These are phyloP conservation scores for Aechmea fasciata DNA, from an alignment of 176 grass and related monocot species.

Conservation along the genomic window DNA sequence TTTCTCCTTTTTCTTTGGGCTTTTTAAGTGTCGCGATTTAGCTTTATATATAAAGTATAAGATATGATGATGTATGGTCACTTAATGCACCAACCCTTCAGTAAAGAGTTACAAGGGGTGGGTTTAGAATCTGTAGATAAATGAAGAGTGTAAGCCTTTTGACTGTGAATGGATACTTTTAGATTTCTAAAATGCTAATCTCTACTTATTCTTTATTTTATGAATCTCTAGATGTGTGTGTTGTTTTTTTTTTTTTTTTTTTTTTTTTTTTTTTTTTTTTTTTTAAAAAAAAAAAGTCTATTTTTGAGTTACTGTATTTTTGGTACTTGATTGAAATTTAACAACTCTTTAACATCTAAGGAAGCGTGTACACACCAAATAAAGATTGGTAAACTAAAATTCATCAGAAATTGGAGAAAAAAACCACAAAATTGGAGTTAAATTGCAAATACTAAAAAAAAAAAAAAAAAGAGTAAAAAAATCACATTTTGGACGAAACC, in stretches of 20 bases:
- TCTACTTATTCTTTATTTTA: not conserved
- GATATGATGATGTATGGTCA: not conserved
- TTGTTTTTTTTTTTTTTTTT: not conserved
- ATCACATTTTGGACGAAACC: not conserved
- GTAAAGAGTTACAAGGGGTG: not conserved
- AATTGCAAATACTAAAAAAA: not conserved
- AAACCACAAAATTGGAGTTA: not conserved
- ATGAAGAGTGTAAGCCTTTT: not conserved
- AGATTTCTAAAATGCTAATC: not conserved
- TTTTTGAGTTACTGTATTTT: not conserved
- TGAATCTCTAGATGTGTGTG: not conserved
- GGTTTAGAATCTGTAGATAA: constrained; percentile 6
- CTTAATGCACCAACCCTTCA: not conserved
- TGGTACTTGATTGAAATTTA: no score
- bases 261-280: not conserved
- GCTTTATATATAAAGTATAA: not conserved
- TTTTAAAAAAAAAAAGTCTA: not conserved
- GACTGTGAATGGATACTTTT: not conserved
- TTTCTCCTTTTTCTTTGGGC: constrained; percentile 42
- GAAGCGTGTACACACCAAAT: no score
- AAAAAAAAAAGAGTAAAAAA: not conserved
- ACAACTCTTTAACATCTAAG: no score
- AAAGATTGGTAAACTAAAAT: not conserved
- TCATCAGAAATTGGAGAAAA: not conserved
- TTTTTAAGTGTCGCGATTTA: not conserved